Conservation (phyloP, 805 yeast species). For the Zygosaccharomyces gambellarensis region DNA sequence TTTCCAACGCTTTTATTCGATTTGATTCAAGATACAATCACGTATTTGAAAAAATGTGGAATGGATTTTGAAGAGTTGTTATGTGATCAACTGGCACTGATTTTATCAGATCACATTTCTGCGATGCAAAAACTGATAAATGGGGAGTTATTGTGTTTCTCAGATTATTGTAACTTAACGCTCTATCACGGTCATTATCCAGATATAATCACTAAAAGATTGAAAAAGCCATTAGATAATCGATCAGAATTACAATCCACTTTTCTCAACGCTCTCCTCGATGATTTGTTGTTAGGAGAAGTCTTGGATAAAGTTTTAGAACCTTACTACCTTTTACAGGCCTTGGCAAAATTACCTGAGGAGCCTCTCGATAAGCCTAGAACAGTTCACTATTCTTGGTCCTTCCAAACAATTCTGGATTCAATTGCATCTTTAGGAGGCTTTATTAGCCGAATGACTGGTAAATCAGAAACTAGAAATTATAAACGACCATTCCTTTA, state of each 20-base stretch:
- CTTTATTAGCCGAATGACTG: constrained; percentile 3
- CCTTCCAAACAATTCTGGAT: background rate
- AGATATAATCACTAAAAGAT: constrained; percentile 9
- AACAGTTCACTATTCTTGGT: background rate
- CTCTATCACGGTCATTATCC: constrained; percentile 19
- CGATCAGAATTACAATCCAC: constrained; percentile 22
- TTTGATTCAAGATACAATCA: constrained; percentile 12
- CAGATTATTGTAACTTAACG: constrained; percentile 13
- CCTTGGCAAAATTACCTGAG: constrained; percentile 11
- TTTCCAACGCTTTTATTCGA: constrained; percentile 19
- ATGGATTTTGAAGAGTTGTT: constrained; percentile 17
- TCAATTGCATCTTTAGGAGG: background rate
- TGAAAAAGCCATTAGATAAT: constrained; percentile 11
- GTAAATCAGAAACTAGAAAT: background rate
- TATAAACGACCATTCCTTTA: constrained; percentile 7
- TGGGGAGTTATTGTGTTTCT: constrained; percentile 1
- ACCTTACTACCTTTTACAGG: constrained; percentile 26
- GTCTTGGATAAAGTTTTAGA: constrained; percentile 24
- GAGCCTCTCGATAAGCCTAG: background rate
- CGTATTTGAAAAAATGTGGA: constrained; percentile 3
- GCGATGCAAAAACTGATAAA: constrained; percentile 4
- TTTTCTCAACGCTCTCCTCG: constrained; percentile 23
- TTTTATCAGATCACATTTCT: constrained; percentile 21
- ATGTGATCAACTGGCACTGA: constrained; percentile 27
- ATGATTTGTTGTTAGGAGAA: constrained; percentile 23